These are phyloP conservation scores for Coemansia brasiliensis DNA, from an alignment of 192 early-diverging fungal genomes.

Conservation along the genomic window DNA sequence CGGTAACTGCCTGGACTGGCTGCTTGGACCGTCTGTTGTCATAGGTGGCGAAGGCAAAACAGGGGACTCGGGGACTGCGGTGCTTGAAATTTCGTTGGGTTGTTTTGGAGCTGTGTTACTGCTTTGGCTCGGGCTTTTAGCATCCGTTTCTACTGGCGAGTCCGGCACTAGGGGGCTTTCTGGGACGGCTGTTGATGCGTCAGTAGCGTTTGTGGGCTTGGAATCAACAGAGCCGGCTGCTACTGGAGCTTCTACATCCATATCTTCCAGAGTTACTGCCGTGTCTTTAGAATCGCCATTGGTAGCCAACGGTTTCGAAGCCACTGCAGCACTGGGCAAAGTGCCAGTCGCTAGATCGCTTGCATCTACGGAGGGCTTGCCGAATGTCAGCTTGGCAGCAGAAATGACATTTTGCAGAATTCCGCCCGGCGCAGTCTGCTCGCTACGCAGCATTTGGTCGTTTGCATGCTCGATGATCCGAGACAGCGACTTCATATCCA, in stretches of 20 bases:
- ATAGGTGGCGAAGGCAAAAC: not conserved
- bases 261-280: conserved; percentile 13
- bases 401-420: conserved; percentile 41
- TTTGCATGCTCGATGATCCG: conserved; percentile 41
- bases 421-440: conserved; percentile 9
- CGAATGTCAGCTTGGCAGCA: conserved; percentile 35
- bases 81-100: not conserved
- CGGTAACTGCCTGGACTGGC: not conserved
- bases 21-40: conserved; percentile 1
- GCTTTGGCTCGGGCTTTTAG: not conserved
- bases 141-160: conserved; percentile 2
- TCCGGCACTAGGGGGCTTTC: not conserved
- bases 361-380: conserved; percentile 6
- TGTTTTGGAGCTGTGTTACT: not conserved
- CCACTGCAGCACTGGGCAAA: not conserved
- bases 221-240: not conserved
- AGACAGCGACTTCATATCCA: conserved; percentile 31
- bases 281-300: conserved; percentile 5
- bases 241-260: not conserved
- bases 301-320: conserved; percentile 6
- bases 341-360: not conserved
- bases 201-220: not conserved
- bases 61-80: conserved; percentile 1
- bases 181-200: not conserved
- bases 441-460: conserved; percentile 38